Percentiles rank a stretch among this genome's conserved stretches.
Evolutionary conservation across 345 rosid species (phyloP).

Genomic region (Melastoma malabathricum): DNA sequence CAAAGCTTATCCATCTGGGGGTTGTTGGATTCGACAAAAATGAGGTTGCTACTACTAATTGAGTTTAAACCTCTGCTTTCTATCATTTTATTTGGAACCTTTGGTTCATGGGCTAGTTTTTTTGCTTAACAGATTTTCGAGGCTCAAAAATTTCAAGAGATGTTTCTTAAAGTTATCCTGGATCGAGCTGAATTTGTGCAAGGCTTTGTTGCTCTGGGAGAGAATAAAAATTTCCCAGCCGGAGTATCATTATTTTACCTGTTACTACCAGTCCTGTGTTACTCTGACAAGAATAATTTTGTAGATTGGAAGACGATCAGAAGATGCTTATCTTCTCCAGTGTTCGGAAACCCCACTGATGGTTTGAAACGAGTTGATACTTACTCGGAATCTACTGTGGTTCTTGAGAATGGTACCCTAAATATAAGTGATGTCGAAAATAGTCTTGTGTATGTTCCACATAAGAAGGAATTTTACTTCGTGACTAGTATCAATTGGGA

Average conservation of each 20-base stretch:
- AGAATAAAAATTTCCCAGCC: conserved; percentile 20
- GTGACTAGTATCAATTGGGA: conserved; percentile 25
- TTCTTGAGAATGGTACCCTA: conserved; percentile 55
- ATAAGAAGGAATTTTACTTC: conserved; percentile 52
- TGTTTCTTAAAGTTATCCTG: conserved; percentile 62
- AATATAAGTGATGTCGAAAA: conserved; percentile 42
- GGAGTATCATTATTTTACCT: conserved; percentile 53
- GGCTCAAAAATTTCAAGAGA: conserved; percentile 66
- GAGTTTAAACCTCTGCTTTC: conserved; percentile 3
- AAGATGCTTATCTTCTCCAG: conserved; percentile 71
- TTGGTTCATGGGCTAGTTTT: conserved; percentile 5
- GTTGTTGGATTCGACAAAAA: conserved; percentile 24
- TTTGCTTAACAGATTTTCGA: conserved; percentile 34
- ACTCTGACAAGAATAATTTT: conserved; percentile 15
- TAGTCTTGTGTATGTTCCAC: conserved; percentile 52
- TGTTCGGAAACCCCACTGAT: conserved; percentile 33
- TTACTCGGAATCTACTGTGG: conserved; percentile 20
- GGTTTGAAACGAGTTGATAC: conserved; percentile 12
- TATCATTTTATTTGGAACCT: conserved; percentile 6
- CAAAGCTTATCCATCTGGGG: conserved; percentile 45
- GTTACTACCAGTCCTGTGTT: conserved; percentile 53
- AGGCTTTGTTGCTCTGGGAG: conserved; percentile 48
- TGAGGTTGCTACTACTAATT: conserved; percentile 31
- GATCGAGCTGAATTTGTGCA: conserved; percentile 39
- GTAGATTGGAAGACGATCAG: conserved; percentile 56